Conservation (phyloP, 1,284 basidiomycete species). For the Leccinum subrobustum region DNA sequence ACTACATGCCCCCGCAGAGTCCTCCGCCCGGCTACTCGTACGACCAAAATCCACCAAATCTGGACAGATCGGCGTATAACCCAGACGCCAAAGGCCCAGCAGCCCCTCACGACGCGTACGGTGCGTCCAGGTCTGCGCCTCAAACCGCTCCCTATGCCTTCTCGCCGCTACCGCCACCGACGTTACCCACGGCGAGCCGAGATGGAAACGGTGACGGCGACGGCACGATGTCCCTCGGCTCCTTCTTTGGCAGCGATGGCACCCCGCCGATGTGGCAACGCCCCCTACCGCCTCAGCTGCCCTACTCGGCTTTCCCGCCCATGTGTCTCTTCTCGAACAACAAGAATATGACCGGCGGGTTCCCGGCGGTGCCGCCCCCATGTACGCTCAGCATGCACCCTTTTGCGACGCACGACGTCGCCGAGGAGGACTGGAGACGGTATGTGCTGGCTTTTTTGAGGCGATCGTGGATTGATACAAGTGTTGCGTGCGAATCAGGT, state of each 20-base stretch:
- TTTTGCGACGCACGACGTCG: slow-evolving; percentile 31
- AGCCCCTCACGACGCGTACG: background rate
- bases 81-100: background rate
- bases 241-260: slow-evolving; percentile 30
- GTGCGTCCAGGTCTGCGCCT: background rate
- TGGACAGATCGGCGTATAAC: background rate
- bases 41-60: slow-evolving; percentile 6
- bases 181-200: background rate
- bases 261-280: slow-evolving; percentile 30
- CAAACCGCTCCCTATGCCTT: background rate
- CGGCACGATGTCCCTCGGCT: slow-evolving; percentile 17
- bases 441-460: background rate
- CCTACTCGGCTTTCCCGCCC: slow-evolving; percentile 26
- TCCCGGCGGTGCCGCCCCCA: slow-evolving; percentile 33
- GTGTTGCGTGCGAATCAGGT: slow-evolving; percentile 1
- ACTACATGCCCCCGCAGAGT: slow-evolving; percentile 9
- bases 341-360: slow-evolving; percentile 19
- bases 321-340: slow-evolving; percentile 32
- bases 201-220: background rate
- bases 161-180: background rate
- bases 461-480: background rate
- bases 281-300: slow-evolving; percentile 13
- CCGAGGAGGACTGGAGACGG: slow-evolving; percentile 35
- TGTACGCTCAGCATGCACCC: slow-evolving; percentile 25
- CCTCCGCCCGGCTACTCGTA: slow-evolving; percentile 24